Evolutionary conservation across 2,329 filamentous ascomycete genomes (phyloP), one percentile per base, ranked within the genome.

Genomic region (Cordyceps militaris): DNA sequence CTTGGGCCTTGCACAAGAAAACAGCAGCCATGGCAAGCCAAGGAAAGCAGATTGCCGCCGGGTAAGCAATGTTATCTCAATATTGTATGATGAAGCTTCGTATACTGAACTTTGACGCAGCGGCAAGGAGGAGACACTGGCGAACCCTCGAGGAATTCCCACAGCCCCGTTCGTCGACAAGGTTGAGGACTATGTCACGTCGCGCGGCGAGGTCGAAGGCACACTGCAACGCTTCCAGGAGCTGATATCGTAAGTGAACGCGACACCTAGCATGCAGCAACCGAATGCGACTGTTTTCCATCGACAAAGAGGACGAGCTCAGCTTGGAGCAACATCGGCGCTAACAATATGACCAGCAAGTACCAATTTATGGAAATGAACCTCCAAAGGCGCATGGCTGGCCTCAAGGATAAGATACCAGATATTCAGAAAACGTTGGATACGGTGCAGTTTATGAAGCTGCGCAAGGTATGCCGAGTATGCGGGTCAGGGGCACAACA

Each of bases 311-410:
- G 7, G 21, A 30, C 21, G 21, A n/a, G n/a, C 11, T 46, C 16
- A 24, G 14, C 50, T 21, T 8, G 26, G 19, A 30, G 28, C 2
- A 38, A 26, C 21, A 9, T 47, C n/a, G 30, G 28, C 13, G 10
- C 28, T 57, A 51, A 36, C 62, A 62, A 42, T 65, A 61, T 47
- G 21, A 24, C 11, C 70, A 96, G 91, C 66, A 99, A 99, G 81
- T 99, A 99, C 77, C 94, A 97, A 73, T 99, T 97, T 76, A 99
- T 99, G 94, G 91, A 97, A 76, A 79, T 88, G 70, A 97, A 96
- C 73, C 89, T 94, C 59, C 88, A 96, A 72, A 83, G 91, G 62
- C 84, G 94, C 49, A 87, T 89, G 55, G 79, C 81, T 4, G 91
- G 92, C 2, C 77, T 99, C 57, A 89, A 87, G 68, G 92, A 97